phyloP scores from a whole-genome alignment of 768 basidiomycete species.

The Lactifluus rugatus region DNA sequence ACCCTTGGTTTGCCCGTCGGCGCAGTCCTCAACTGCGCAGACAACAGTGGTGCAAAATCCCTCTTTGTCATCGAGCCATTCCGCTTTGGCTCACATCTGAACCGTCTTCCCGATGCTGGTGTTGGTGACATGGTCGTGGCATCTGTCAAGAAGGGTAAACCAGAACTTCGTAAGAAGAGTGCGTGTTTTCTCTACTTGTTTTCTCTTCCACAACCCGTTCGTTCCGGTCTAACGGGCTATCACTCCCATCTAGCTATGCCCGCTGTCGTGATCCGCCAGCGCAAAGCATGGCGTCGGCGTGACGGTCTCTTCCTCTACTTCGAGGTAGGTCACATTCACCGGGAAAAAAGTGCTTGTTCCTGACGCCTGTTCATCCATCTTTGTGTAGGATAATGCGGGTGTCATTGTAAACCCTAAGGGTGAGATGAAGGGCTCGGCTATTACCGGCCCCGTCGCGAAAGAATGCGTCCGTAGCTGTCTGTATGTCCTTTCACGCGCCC shows the following conservation, averaged over 20 bases:
- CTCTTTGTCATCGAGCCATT: slow-evolving; percentile 92
- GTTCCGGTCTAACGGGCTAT: neutral
- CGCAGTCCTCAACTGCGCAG: slow-evolving; percentile 94
- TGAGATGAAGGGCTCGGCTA: slow-evolving; percentile 99
- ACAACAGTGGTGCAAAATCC: slow-evolving; percentile 98
- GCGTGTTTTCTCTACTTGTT: slow-evolving; percentile 28
- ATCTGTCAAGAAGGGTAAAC: slow-evolving; percentile 99
- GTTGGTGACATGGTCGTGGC: slow-evolving; percentile 94
- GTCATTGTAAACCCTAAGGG: slow-evolving; percentile 98
- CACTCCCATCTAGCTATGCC: slow-evolving; percentile 67
- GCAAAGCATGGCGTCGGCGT: slow-evolving; percentile 95
- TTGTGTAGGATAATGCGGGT: slow-evolving; percentile 76
- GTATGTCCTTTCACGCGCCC: neutral
- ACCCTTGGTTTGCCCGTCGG: slow-evolving; percentile 90
- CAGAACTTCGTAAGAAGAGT: slow-evolving; percentile 99
- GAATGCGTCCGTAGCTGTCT: slow-evolving; percentile 70
- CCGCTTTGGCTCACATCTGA: slow-evolving; percentile 91
- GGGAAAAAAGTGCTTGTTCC: neutral
- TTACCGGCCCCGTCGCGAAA: slow-evolving; percentile 96
- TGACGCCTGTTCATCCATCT: neutral
- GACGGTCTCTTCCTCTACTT: slow-evolving; percentile 99
- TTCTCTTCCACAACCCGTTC: neutral
- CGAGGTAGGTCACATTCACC: slow-evolving; percentile 43
- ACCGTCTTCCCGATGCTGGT: slow-evolving; percentile 93
- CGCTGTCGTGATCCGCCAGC: slow-evolving; percentile 91